These are phyloP conservation scores for Xenoacremonium recifei DNA, from an alignment of 2,329 filamentous ascomycete genomes.

Conservation along the genomic window DNA sequence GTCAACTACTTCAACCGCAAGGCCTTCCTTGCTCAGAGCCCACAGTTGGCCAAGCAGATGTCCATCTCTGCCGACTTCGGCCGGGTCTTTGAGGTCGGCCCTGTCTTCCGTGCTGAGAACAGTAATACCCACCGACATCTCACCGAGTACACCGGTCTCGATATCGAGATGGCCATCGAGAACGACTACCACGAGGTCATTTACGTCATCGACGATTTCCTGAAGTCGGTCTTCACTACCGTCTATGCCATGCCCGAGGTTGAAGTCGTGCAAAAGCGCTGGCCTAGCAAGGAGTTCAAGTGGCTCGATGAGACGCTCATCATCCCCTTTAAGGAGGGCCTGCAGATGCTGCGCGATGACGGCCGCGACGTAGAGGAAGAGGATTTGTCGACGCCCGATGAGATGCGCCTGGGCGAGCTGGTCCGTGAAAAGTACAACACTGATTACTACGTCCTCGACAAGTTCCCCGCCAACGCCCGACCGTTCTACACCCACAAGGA, in stretches of 20 bases:
- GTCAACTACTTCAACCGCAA: slow-evolving; percentile 87
- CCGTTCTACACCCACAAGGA: slow-evolving; percentile 93
- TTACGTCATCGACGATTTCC: slow-evolving; percentile 70
- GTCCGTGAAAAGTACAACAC: slow-evolving; percentile 84
- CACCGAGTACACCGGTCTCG: slow-evolving; percentile 91
- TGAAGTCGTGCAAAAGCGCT: slow-evolving; percentile 76
- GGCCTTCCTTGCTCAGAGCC: slow-evolving; percentile 88
- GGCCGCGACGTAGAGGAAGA: slow-evolving; percentile 72
- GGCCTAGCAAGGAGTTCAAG: slow-evolving; percentile 81
- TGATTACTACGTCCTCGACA: slow-evolving; percentile 93
- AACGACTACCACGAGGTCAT: slow-evolving; percentile 89
- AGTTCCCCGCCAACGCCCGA: slow-evolving; percentile 79
- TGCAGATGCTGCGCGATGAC: slow-evolving; percentile 80
- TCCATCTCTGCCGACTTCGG: slow-evolving; percentile 85
- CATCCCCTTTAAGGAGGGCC: slow-evolving; percentile 75
- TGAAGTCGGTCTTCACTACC: slow-evolving; percentile 66
- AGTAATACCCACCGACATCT: slow-evolving; percentile 93
- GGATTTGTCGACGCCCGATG: slow-evolving; percentile 80
- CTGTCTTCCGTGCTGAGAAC: slow-evolving; percentile 89
- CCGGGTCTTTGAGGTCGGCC: slow-evolving; percentile 72
- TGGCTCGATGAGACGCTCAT: slow-evolving; percentile 85
- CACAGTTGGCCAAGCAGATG: slow-evolving; percentile 92
- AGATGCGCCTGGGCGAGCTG: slow-evolving; percentile 80
- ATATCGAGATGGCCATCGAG: slow-evolving; percentile 89
- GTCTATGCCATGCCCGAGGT: slow-evolving; percentile 61